These are phyloP conservation scores for Boletus subparvulus DNA, from an alignment of 768 basidiomycete species.

Conservation along the genomic window DNA sequence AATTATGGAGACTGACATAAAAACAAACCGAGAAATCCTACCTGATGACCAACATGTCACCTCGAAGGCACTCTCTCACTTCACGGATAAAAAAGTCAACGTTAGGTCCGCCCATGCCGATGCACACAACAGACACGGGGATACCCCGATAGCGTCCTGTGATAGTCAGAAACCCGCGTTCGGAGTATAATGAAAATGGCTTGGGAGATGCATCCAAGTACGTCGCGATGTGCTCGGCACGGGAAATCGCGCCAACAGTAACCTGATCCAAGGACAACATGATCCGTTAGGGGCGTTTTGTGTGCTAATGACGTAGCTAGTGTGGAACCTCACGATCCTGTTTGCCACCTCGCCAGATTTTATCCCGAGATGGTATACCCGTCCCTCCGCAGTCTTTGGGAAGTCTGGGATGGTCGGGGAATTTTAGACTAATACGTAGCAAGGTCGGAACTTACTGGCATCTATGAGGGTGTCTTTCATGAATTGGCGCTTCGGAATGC, in stretches of 20 bases:
- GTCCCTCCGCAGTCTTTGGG: slow-evolving; percentile 67
- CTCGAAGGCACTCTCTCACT: slow-evolving; percentile 67
- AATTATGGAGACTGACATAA: background rate
- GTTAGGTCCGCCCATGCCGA: slow-evolving; percentile 82
- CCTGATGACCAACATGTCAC: slow-evolving; percentile 57
- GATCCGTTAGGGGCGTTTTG: background rate
- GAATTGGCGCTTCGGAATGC: background rate
- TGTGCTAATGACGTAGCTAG: background rate
- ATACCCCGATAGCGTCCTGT: slow-evolving; percentile 63
- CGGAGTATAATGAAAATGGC: slow-evolving; percentile 64
- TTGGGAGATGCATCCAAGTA: slow-evolving; percentile 58
- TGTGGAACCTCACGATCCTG: slow-evolving; percentile 54
- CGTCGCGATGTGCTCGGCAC: slow-evolving; percentile 59
- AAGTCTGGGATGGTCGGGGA: slow-evolving; percentile 51
- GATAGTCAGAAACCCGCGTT: slow-evolving; percentile 73
- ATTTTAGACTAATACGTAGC: background rate
- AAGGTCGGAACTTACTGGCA: slow-evolving; percentile 53
- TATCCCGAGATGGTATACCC: slow-evolving; percentile 79
- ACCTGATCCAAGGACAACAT: slow-evolving; percentile 41
- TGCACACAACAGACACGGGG: slow-evolving; percentile 72
- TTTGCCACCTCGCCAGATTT: slow-evolving; percentile 78
- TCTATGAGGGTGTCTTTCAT: slow-evolving; percentile 67
- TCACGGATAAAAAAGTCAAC: slow-evolving; percentile 87
- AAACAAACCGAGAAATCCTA: slow-evolving; percentile 15
- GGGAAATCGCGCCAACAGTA: slow-evolving; percentile 72